Evolutionary conservation across 192 early-diverging fungal species (phyloP).

Genomic region (Entomortierella parvispora): DNA sequence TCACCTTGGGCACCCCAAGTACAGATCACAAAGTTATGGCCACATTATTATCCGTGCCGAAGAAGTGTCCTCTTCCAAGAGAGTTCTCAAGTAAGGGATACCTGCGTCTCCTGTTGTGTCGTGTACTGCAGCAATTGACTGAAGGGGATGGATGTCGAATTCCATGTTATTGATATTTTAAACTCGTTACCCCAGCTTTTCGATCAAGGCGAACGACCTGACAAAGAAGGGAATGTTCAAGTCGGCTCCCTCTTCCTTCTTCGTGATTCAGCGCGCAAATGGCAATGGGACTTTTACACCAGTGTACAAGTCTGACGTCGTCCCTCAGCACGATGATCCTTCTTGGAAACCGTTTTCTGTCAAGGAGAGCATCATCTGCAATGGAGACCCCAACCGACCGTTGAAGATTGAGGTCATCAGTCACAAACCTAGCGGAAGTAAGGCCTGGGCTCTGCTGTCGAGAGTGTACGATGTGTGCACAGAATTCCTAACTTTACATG

Average conservation of each 20-base stretch:
- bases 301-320: constrained; percentile 32
- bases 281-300: constrained; percentile 47
- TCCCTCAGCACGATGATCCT: constrained; percentile 15
- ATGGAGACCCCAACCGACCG: constrained; percentile 37
- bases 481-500: no score
- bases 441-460: no score
- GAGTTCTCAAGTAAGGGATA: constrained; percentile 43
- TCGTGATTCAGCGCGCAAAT: constrained; percentile 51
- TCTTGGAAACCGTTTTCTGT: constrained; percentile 35
- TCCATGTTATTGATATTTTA: no score
- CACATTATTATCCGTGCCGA: constrained; percentile 56
- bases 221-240: constrained; percentile 43
- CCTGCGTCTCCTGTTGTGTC: neutral
- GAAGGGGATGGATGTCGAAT: no score
- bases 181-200: no score
- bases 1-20: constrained; percentile 11
- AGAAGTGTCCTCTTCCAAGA: constrained; percentile 41
- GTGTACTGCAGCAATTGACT: no score
- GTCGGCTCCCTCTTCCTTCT: constrained; percentile 31
- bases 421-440: constrained; percentile 41
- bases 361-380: constrained; percentile 40
- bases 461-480: no score
- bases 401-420: constrained; percentile 39
- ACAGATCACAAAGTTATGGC: constrained; percentile 15
- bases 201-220: constrained; percentile 46